Evolutionary conservation across 1,139 yeast genomes (phyloP).

Genomic region (Blastobotrys malaysiensis): DNA sequence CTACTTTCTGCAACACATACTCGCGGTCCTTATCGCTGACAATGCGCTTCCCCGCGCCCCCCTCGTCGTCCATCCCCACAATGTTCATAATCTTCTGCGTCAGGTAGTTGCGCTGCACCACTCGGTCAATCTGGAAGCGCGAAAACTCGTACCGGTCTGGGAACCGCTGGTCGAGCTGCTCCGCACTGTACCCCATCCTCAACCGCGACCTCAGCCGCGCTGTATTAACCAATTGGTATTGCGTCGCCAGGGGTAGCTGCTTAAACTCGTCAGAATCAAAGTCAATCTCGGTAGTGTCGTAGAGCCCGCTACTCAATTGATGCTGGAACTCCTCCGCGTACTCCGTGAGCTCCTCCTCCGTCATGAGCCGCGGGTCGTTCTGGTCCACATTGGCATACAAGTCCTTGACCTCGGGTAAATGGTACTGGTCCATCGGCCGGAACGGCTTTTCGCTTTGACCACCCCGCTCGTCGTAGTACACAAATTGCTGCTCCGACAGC

Average conservation of each 20-base stretch:
- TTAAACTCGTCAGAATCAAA: conserved; percentile 37
- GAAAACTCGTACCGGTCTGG: conserved; percentile 88
- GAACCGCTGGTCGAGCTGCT: conserved; percentile 73
- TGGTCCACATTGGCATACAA: conserved; percentile 33
- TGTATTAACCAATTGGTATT: conserved; percentile 80
- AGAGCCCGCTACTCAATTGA: conserved; percentile 44
- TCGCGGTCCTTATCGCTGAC: conserved; percentile 79
- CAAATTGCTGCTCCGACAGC: conserved; percentile 22
- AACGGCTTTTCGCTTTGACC: conserved; percentile 14
- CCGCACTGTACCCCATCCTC: conserved; percentile 91
- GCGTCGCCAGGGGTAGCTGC: conserved; percentile 64
- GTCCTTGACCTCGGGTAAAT: conserved; percentile 63
- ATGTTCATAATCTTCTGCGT: conserved; percentile 84
- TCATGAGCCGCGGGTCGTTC: conserved; percentile 66
- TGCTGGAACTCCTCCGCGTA: conserved; percentile 57
- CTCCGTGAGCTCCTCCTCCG: conserved; percentile 65
- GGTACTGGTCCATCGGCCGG: conserved; percentile 61
- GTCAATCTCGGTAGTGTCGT: conserved; percentile 33
- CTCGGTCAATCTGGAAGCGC: conserved; percentile 87
- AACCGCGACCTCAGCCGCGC: conserved; percentile 78
- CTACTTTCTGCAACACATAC: conserved; percentile 70
- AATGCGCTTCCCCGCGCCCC: conserved; percentile 48
- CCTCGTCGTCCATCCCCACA: conserved; percentile 71
- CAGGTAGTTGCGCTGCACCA: conserved; percentile 80
- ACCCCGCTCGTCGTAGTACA: conserved; percentile 28